phyloP scores from a whole-genome alignment of 2,329 filamentous ascomycete species.

The Metarhizium robertsii region DNA sequence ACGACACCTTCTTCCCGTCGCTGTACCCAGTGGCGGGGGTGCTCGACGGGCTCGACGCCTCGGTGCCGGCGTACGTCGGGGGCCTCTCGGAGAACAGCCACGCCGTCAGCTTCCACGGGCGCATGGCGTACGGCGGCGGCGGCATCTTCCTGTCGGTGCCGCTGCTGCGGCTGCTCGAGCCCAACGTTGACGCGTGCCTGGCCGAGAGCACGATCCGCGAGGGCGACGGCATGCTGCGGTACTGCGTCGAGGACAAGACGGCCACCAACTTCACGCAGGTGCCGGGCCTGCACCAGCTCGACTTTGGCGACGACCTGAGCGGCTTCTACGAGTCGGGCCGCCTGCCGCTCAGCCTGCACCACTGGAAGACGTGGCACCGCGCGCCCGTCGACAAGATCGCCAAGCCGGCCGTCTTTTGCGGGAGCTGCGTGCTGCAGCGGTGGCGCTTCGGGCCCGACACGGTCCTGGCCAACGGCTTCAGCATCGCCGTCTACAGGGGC shows the following conservation, averaged over 20 bases:
- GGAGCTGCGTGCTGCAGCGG: constrained; percentile 48
- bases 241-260: constrained; percentile 48
- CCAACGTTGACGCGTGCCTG: constrained; percentile 39
- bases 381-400: constrained; percentile 22
- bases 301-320: constrained; percentile 42
- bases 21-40: constrained; percentile 39
- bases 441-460: constrained; percentile 39
- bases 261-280: constrained; percentile 44
- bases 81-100: constrained; percentile 46
- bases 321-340: constrained; percentile 52
- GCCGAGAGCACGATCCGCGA: constrained; percentile 27
- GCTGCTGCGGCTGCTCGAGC: constrained; percentile 37
- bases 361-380: constrained; percentile 54
- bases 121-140: constrained; percentile 53
- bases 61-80: constrained; percentile 42
- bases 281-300: constrained; percentile 47
- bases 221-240: constrained; percentile 47
- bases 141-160: constrained; percentile 49
- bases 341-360: constrained; percentile 47
- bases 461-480: constrained; percentile 51
- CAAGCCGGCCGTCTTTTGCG: constrained; percentile 32
- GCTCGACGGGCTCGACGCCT: constrained; percentile 38
- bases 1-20: constrained; percentile 55
- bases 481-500: constrained; percentile 38
- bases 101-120: constrained; percentile 41